Evolutionary conservation across 352 stramenopile species (phyloP).

Genomic region (Phytophthora aleatoria): DNA sequence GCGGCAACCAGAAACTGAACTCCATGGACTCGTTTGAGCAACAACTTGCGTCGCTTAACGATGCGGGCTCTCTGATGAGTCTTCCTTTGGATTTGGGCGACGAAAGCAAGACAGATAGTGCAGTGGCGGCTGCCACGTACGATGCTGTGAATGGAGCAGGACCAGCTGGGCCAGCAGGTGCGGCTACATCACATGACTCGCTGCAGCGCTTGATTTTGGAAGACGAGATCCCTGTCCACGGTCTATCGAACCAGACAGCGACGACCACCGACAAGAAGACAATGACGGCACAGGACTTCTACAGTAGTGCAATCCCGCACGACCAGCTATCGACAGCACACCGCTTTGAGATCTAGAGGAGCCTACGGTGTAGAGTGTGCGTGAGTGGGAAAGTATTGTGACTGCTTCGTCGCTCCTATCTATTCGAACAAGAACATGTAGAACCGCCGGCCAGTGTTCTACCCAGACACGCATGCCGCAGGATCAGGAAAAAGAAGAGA

Average conservation of each 20-base stretch:
- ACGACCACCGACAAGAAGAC: constrained; percentile 31
- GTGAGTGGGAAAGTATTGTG: constrained; percentile 6
- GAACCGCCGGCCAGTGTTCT: constrained; percentile 3
- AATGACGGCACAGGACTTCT: constrained; percentile 64
- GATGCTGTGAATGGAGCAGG: constrained; percentile 25
- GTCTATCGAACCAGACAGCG: constrained; percentile 11
- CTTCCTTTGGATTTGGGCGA: constrained; percentile 33
- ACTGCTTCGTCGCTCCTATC: constrained; percentile 30
- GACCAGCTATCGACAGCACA: constrained; percentile 49
- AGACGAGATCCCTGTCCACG: constrained; percentile 39
- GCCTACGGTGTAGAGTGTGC: constrained; percentile 18
- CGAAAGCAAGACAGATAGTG: constrained; percentile 26
- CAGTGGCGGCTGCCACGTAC: constrained; percentile 24
- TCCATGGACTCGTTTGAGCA: constrained; percentile 45
- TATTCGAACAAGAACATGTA: constrained; percentile 37
- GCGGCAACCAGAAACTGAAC: constrained; percentile 37
- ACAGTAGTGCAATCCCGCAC: constrained; percentile 48
- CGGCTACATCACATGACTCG: constrained; percentile 28
- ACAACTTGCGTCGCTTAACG: constrained; percentile 47
- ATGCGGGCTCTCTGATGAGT: constrained; percentile 38
- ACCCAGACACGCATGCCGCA: constrained; percentile 1
- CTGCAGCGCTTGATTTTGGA: constrained; percentile 47
- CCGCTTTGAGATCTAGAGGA: constrained; percentile 61
- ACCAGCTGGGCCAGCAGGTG: not conserved
- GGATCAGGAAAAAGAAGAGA: constrained; percentile 14